Evolutionary conservation across 371 early-diverging fungal genomes (phyloP).

Genomic region (Mucor indicus): DNA sequence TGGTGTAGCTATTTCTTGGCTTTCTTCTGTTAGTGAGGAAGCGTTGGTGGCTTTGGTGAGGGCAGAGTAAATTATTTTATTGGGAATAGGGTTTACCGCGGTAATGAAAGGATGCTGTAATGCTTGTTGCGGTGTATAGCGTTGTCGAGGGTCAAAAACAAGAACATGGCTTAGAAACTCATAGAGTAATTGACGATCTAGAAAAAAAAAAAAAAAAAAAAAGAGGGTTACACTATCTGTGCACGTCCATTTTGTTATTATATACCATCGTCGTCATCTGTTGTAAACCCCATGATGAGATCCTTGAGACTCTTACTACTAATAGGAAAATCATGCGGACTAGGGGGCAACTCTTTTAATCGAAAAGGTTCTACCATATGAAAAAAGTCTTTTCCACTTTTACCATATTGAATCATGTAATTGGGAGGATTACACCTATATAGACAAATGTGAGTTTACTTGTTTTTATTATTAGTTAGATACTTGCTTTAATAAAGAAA

Average conservation of each 20-base stretch:
- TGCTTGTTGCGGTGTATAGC: conserved; percentile 92
- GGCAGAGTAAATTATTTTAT: no score
- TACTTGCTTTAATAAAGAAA: conserved; percentile 77
- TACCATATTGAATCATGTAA: conserved; percentile 9
- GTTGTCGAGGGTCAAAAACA: conserved; percentile 80
- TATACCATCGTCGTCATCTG: conserved; percentile 1
- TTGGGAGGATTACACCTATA: conserved; percentile 11
- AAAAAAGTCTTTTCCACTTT: conserved; percentile 3
- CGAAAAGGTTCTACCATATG: background rate
- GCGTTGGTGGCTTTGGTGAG: no score
- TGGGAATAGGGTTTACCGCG: no score
- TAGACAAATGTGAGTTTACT: background rate
- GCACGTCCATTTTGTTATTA: background rate
- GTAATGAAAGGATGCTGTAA: conserved; percentile 85
- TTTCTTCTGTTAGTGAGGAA: no score
- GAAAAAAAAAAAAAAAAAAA: background rate
- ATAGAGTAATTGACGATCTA: background rate
- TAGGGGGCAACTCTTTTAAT: background rate
- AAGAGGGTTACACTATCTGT: background rate
- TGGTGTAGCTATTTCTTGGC: no score
- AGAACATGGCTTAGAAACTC: conserved; percentile 43
- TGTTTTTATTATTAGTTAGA: background rate
- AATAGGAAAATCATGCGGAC: conserved; percentile 1
- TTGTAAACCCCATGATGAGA: conserved; percentile 3
- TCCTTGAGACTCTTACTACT: conserved; percentile 2